Evolutionary conservation across 352 stramenopile genomes (phyloP).

Genomic region (Halophytophthora polymorphica): DNA sequence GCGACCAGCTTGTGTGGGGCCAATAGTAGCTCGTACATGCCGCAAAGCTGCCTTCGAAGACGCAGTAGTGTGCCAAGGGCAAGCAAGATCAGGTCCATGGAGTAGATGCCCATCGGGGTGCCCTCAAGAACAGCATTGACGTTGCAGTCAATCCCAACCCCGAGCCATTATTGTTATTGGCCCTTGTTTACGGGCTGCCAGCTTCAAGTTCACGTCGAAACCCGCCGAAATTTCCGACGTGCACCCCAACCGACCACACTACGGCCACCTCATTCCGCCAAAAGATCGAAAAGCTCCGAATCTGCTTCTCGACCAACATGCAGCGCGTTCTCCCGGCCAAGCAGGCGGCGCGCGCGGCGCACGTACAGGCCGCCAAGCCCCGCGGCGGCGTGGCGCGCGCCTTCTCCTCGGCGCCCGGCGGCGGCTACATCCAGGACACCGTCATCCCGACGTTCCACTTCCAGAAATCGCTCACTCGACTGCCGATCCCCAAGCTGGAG

Average conservation of each 20-base stretch:
- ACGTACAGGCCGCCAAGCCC: background rate
- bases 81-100: too few relatives aligned
- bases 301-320: background rate
- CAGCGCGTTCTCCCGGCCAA: constrained; percentile 3
- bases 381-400: constrained; percentile 9
- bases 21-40: too few relatives aligned
- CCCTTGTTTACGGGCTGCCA: too few relatives aligned
- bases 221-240: background rate
- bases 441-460: constrained; percentile 88
- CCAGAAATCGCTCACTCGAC: constrained; percentile 77
- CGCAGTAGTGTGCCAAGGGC: too few relatives aligned
- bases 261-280: background rate
- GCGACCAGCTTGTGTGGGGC: too few relatives aligned
- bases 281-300: background rate
- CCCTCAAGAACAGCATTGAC: too few relatives aligned
- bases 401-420: constrained; percentile 27
- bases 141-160: too few relatives aligned
- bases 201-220: too few relatives aligned
- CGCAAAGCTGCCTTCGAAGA: too few relatives aligned
- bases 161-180: too few relatives aligned
- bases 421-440: constrained; percentile 79
- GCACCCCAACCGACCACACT: background rate
- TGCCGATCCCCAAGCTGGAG: constrained; percentile 88
- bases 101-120: too few relatives aligned
- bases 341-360: background rate